Evolutionary conservation across 352 stramenopile genomes (phyloP), one percentile per base, ranked within the genome.

Genomic region (Elongisporangium anandrum): DNA sequence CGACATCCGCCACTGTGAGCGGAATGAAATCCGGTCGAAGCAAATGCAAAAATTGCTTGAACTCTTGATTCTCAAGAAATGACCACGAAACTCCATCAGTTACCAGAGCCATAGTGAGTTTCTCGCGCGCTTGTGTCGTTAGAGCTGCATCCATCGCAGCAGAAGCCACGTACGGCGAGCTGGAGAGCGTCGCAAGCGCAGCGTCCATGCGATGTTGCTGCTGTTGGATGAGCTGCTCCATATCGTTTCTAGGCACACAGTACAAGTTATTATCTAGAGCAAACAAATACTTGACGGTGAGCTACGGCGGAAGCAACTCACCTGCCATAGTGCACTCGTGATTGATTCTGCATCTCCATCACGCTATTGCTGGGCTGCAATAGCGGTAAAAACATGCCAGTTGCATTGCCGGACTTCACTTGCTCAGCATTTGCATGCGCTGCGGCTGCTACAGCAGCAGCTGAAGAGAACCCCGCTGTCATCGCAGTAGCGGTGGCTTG

Each of bases 21-120:
- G 39, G 48, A 12, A 29, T 41, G 7, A 77, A 70, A 6, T 64
- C 50, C 15, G 63, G 66, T 26, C 50, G 47, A 20, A 80, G 54
- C 29, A 57, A 21, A 22, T 56, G 16, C 6, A 80, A 26, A 16
- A 61, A 63, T 9, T 39, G 56, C 12, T 50, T 23, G 15, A 80
- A 73, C 49, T 73, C 63, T 19, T 59, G 50, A 29, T 75, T 68
- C 19, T 65, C 64, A 22, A 80, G 53, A 16, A 80, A 39, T 3
- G 39, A 21, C 51, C 64, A 59, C 0, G 57, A 23, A 1, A 39
- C 12, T 8, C 34, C 50, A 7, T 62, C 53, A 13, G 56, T 68
- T 20, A 70, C 41, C 16, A 80, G n/a, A 2, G 68, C 68, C 7
- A 77, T 57, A 13, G 68, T 64, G 8, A 80, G 57, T 39, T 71